phyloP scores from a whole-genome alignment of 257 asterid genomes.

The Nicotiana knightiana region DNA sequence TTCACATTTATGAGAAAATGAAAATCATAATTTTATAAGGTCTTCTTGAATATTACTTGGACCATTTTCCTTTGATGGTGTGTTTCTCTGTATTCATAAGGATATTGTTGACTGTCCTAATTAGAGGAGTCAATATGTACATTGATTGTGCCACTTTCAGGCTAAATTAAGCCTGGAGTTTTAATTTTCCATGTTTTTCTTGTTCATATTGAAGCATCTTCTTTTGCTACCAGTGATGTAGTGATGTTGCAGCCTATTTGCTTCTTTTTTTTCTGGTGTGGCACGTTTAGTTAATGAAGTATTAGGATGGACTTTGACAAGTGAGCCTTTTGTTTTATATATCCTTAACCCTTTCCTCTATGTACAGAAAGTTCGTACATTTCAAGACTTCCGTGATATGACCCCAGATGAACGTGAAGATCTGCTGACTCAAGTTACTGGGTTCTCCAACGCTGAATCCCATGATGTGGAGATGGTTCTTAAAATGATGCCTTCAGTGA shows the following conservation, averaged over 20 bases:
- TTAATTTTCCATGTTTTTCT: not conserved
- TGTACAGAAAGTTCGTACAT: slow-evolving; percentile 76
- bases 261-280: not conserved
- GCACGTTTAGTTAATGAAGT: not conserved
- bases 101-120: not conserved
- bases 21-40: not conserved
- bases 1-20: not conserved
- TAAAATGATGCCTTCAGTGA: slow-evolving; percentile 87
- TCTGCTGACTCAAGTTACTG: slow-evolving; percentile 77
- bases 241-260: not conserved
- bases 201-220: not conserved
- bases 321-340: not conserved
- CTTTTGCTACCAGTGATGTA: not conserved
- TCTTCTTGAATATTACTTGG: not conserved
- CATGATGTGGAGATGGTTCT: slow-evolving; percentile 88
- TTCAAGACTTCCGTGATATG: slow-evolving; percentile 84
- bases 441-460: slow-evolving; percentile 62
- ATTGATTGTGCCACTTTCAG: not conserved
- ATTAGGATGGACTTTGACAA: not conserved
- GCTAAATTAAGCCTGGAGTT: not conserved
- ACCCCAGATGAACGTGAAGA: slow-evolving; percentile 66
- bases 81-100: not conserved
- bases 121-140: not conserved
- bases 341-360: slow-evolving; percentile 4
- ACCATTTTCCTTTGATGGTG: not conserved